These are phyloP conservation scores for Gymnopilus dilepis DNA, from an alignment of 768 basidiomycete species.

Conservation along the genomic window DNA sequence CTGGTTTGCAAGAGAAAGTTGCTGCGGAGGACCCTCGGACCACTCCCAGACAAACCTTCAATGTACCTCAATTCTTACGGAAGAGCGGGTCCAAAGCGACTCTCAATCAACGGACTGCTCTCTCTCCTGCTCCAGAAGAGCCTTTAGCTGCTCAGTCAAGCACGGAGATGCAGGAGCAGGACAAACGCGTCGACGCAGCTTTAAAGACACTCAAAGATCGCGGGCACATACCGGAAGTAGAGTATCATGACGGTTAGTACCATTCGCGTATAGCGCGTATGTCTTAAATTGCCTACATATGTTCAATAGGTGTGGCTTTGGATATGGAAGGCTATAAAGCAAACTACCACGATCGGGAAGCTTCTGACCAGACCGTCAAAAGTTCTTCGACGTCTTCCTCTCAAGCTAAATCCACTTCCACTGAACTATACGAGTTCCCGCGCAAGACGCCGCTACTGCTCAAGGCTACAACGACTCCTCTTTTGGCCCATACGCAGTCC, in stretches of 20 bases:
- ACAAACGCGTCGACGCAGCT: slow-evolving; percentile 54
- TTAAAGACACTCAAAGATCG: slow-evolving; percentile 47
- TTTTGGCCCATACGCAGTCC: slow-evolving; percentile 26
- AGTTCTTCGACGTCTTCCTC: slow-evolving; percentile 26
- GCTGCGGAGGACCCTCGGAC: slow-evolving; percentile 27
- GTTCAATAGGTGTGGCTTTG: slow-evolving; percentile 67
- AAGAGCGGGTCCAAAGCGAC: slow-evolving; percentile 38
- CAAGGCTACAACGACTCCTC: background rate
- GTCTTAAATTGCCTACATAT: slow-evolving; percentile 9
- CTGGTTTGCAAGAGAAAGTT: slow-evolving; percentile 33
- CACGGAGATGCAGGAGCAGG: slow-evolving; percentile 43
- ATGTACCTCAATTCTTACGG: slow-evolving; percentile 32
- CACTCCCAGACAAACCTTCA: slow-evolving; percentile 39
- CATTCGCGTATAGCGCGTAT: background rate
- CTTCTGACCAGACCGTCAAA: slow-evolving; percentile 47
- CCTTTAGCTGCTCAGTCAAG: slow-evolving; percentile 25
- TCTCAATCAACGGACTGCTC: slow-evolving; percentile 27
- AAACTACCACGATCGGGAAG: slow-evolving; percentile 37
- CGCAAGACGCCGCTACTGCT: slow-evolving; percentile 4
- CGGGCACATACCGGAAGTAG: slow-evolving; percentile 57
- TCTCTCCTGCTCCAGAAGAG: slow-evolving; percentile 34
- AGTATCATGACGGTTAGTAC: slow-evolving; percentile 61
- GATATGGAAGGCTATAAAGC: slow-evolving; percentile 86
- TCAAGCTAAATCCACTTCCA: slow-evolving; percentile 1
- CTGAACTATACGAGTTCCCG: slow-evolving; percentile 24